phyloP scores from a whole-genome alignment of 495 filamentous ascomycete species.

The Aspergillus haitiensis region DNA sequence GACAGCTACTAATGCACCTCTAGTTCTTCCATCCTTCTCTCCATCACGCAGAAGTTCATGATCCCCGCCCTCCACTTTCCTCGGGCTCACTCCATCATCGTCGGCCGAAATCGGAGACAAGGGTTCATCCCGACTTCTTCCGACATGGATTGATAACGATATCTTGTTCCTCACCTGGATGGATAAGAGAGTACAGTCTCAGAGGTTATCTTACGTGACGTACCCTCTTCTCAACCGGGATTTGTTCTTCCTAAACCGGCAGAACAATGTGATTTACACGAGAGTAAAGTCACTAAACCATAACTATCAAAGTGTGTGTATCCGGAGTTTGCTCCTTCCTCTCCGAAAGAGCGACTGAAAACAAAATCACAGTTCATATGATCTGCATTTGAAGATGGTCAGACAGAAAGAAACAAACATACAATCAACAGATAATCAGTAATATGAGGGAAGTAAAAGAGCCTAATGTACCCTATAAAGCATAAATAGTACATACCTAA shows the following conservation, averaged over 20 bases:
- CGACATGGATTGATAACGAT: conserved; percentile 14
- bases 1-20: neutral
- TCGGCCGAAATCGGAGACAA: conserved; percentile 15
- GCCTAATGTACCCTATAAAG: neutral
- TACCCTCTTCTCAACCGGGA: neutral
- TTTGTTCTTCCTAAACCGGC: neutral
- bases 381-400: neutral
- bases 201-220: conserved; percentile 1
- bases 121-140: conserved; percentile 11
- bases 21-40: neutral
- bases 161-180: neutral
- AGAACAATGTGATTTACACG: neutral
- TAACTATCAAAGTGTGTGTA: neutral
- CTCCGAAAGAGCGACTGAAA: neutral
- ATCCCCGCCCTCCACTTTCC: neutral
- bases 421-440: neutral
- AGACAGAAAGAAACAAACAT: neutral
- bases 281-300: neutral
- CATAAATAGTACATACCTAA: no score
- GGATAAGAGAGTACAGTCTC: neutral
- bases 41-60: neutral
- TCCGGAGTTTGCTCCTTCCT: neutral
- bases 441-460: no score
- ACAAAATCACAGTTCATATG: neutral
- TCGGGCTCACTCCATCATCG: neutral